phyloP scores from a whole-genome alignment of 495 filamentous ascomycete genomes.

The Aspergillus conjunctus region DNA sequence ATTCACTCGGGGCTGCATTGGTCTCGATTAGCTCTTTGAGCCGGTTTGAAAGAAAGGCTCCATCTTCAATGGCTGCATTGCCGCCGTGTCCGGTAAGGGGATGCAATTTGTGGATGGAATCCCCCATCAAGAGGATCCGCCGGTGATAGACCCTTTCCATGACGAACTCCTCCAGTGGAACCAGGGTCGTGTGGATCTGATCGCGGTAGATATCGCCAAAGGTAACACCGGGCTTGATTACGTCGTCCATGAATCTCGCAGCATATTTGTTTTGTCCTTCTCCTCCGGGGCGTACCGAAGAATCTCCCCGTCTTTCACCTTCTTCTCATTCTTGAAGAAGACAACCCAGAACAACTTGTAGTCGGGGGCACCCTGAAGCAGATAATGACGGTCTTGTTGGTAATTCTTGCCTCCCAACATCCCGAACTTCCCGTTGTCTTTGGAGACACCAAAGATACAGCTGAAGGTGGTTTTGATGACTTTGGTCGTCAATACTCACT shows the following conservation, averaged over 20 bases:
- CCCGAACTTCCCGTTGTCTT: slow-evolving; percentile 6
- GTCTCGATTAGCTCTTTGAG: slow-evolving; percentile 16
- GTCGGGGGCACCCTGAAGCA: slow-evolving; percentile 26
- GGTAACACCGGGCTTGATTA: slow-evolving; percentile 30
- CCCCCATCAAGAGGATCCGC: slow-evolving; percentile 43
- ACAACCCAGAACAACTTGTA: slow-evolving; percentile 40
- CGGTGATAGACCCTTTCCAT: slow-evolving; percentile 37
- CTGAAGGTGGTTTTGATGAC: slow-evolving; percentile 24
- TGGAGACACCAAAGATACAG: slow-evolving; percentile 44
- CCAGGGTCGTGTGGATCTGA: slow-evolving; percentile 21
- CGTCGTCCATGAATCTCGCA: slow-evolving; percentile 21
- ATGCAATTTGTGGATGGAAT: slow-evolving; percentile 45
- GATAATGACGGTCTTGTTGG: slow-evolving; percentile 25
- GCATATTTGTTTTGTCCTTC: slow-evolving; percentile 19
- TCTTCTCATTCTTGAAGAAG: slow-evolving; percentile 29
- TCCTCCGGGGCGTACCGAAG: slow-evolving; percentile 40
- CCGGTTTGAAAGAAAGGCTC: slow-evolving; percentile 36
- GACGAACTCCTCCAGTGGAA: slow-evolving; percentile 43
- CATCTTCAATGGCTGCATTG: slow-evolving; percentile 42
- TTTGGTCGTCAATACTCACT: neutral
- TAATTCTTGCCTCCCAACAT: slow-evolving; percentile 3
- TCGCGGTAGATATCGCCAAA: slow-evolving; percentile 42
- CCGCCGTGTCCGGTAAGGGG: slow-evolving; percentile 40
- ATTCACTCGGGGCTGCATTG: neutral
- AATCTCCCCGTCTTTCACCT: slow-evolving; percentile 20